Evolutionary conservation across 2,329 filamentous ascomycete genomes (phyloP), one percentile per base, ranked within the genome.

Genomic region (Mycogone perniciosa): DNA sequence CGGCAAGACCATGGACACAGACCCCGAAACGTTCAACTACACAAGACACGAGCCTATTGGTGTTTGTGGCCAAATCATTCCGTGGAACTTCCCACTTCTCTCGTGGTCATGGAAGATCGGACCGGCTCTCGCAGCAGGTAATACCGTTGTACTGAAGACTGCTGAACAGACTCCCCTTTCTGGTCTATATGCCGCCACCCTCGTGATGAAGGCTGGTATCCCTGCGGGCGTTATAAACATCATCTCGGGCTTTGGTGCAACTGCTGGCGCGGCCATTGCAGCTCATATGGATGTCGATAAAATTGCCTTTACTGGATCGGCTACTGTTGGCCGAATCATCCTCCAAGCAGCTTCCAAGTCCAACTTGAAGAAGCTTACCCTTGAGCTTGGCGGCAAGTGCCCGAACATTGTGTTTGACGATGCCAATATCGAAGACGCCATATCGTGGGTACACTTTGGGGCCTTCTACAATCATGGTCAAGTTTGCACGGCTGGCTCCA

Each of bases 91-190:
- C 74, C 86, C 86, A 4, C 71, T 89, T 31, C 77, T 85, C 62
- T 88, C 88, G 85, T 77, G 75, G 67, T 77, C 77, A 44, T 90
- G 87, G 87, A 91, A 91, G 79, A 80, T 86, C 57, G 82, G 76
- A 48, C 84, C 84, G 31, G 84, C 84, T 46, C 72, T 88, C 57
- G 81, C 82, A 54, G 78, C 79, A 37, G 84, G 84, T 62, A 86
- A 86, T 76, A 80, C 76, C 3, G 66, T 88, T 50, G 77, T 87
- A 57, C 65, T 88, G 58, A 87, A 88, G 77, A 80, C 81, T 4
- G 83, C 84, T 54, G 84, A 87, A 70, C 83, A 87, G 72, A 87
- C 84, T 4, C 50, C 50, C 9, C 50, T 52, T 27, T 52, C 50
- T n/a, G 50, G 45, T 30, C 45, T 52, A 1, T 48, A 48, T 20